Percentiles rank a stretch among this genome's conserved stretches.
These are phyloP conservation scores for Debaryomyces robertsiae DNA, from an alignment of 1,139 yeast species.

Conservation along the genomic window DNA sequence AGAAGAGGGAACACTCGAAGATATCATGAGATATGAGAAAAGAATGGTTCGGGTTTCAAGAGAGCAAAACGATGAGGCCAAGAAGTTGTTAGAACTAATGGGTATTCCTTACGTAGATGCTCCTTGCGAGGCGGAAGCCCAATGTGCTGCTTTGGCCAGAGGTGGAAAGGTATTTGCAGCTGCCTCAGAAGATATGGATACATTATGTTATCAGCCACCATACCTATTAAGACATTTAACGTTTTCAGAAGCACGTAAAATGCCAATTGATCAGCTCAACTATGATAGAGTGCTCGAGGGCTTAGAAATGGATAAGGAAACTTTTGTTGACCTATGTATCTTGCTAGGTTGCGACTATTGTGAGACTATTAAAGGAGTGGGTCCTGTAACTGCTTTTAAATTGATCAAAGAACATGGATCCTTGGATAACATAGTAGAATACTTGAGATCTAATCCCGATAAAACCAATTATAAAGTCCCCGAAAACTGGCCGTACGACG, in stretches of 20 bases:
- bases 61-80: constrained; percentile 94
- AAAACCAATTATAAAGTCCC: constrained; percentile 79
- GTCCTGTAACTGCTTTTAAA: constrained; percentile 91
- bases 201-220: constrained; percentile 89
- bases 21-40: constrained; percentile 74
- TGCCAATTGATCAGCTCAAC: constrained; percentile 86
- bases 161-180: constrained; percentile 93
- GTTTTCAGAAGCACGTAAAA: constrained; percentile 88
- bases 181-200: constrained; percentile 99
- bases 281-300: constrained; percentile 72
- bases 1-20: constrained; percentile 81
- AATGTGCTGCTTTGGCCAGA: constrained; percentile 90
- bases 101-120: constrained; percentile 94
- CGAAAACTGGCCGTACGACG: constrained; percentile 91
- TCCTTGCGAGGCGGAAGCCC: constrained; percentile 99
- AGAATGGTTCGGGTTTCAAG: constrained; percentile 85
- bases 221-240: constrained; percentile 83
- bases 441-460: constrained; percentile 60
- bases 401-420: constrained; percentile 83
- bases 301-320: constrained; percentile 66
- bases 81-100: constrained; percentile 75
- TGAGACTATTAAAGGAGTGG: constrained; percentile 92
- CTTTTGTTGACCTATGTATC: constrained; percentile 90
- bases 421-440: constrained; percentile 74
- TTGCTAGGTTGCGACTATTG: constrained; percentile 96